Evolutionary conservation across 1,284 basidiomycete genomes (phyloP), one percentile per base, ranked within the genome.

Genomic region (Fomitopsis betulina): DNA sequence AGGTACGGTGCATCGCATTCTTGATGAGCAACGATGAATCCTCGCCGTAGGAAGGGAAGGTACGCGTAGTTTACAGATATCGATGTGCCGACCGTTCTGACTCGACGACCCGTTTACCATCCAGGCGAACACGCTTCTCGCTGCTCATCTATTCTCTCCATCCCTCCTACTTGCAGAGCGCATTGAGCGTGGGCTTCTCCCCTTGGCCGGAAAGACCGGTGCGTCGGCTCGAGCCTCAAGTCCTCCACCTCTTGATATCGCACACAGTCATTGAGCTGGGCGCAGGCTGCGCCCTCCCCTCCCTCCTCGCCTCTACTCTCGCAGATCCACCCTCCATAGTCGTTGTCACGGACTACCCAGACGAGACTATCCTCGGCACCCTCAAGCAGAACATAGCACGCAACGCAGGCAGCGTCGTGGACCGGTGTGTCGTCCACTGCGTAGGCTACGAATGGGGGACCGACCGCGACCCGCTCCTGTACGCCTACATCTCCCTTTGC

Each of bases 131-230:
- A 87, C 84, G 12, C 76, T 89, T 17, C 75, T 89, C 15, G 87
- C 86, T 54, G 86, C 89, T 70, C 86, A 86, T 60, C 74, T 89
- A 1, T 90, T 88, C 67, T 89, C 85, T 45, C 86, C 85, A 12
- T 81, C 82, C 3, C 73, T 90, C 6, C 79, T 85, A 56, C 75
- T 89, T 21, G 83, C 85, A 1, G 85, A 89, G 66, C 73, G 78
- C 25, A 82, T 90, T 8, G 85, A 91, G 68, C 70, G 78, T 54
- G 76, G 78, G 1, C 64, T 82, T 5, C 68, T 89, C 10, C 66
- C 73, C 19, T 65, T 79, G 7, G 58, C 60, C 1, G 69, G 69
- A 9, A 70, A 67, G 55, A 78, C 74, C 56, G 75, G 84, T 83
- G 32, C 33, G 71, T 47, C 12, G 13, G 25, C 5, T 25, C 2